A percentile compares a stretch with the other conserved stretches of the same genome.
These are phyloP conservation scores for Erodium trifolium DNA, from an alignment of 441 rosid genomes.

Conservation along the genomic window DNA sequence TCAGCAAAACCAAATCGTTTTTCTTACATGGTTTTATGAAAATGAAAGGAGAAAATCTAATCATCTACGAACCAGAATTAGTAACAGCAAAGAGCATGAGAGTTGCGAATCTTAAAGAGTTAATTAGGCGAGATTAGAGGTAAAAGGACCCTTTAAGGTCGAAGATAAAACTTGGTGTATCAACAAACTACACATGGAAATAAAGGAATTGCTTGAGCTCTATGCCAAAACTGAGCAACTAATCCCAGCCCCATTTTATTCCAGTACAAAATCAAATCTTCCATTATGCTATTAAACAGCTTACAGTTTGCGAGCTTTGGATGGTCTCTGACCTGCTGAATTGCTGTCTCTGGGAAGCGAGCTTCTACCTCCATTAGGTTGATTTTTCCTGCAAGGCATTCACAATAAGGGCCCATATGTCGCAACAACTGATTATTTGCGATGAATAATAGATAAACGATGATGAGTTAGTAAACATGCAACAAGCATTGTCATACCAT, in stretches of 20 bases:
- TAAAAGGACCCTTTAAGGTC: no score
- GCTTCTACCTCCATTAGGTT: slow-evolving; percentile 9
- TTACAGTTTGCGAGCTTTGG: slow-evolving; percentile 10
- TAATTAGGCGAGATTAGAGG: no score
- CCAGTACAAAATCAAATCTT: not conserved
- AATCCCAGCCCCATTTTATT: not conserved
- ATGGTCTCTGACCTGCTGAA: not conserved
- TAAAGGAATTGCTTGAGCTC: not conserved
- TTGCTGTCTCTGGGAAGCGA: not conserved
- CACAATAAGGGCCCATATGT: not conserved
- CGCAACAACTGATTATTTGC: not conserved
- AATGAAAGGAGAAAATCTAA: no score
- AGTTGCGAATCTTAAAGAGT: no score
- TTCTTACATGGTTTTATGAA: no score
- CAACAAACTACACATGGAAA: not conserved
- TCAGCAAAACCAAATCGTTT: no score
- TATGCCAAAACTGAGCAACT: not conserved
- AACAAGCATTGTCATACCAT: slow-evolving; percentile 8
- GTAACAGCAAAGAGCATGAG: no score
- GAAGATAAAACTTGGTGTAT: no score
- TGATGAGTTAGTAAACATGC: not conserved
- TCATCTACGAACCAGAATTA: no score
- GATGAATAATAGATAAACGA: not conserved
- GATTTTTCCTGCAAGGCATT: slow-evolving; percentile 9
- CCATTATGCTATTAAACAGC: slow-evolving; percentile 7